These are phyloP conservation scores for Ophiostoma piceae DNA, from an alignment of 2,329 filamentous ascomycete species.

Conservation along the genomic window DNA sequence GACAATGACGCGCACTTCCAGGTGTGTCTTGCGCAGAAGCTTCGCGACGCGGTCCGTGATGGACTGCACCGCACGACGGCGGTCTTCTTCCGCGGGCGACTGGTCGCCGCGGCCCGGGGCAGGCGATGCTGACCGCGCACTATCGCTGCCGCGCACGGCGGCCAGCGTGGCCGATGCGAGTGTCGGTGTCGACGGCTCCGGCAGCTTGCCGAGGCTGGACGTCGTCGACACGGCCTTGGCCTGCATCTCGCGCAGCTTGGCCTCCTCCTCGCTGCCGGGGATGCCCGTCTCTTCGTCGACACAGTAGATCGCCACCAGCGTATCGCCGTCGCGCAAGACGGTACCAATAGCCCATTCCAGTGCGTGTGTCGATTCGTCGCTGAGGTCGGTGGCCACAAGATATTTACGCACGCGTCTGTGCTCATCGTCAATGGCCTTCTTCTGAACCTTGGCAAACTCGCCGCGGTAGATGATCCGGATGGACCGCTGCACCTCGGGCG, in stretches of 20 bases:
- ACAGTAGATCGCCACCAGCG: constrained; percentile 86
- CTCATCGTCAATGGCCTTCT: constrained; percentile 67
- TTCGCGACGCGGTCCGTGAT: constrained; percentile 83
- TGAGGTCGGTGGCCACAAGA: constrained; percentile 90
- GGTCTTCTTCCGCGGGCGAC: constrained; percentile 67
- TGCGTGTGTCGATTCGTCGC: constrained; percentile 88
- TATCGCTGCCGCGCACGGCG: constrained; percentile 11
- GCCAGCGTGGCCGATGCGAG: constrained; percentile 19
- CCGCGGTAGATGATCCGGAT: constrained; percentile 88
- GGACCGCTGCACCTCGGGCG: constrained; percentile 69
- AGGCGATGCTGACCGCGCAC: constrained; percentile 26
- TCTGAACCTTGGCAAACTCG: constrained; percentile 70
- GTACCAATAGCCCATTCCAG: constrained; percentile 97
- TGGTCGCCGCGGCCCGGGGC: constrained; percentile 46
- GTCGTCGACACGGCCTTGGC: constrained; percentile 58
- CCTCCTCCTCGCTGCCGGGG: constrained; percentile 47
- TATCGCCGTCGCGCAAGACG: constrained; percentile 88
- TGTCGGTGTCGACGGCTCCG: constrained; percentile 26
- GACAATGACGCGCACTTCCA: constrained; percentile 89
- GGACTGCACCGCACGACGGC: constrained; percentile 71
- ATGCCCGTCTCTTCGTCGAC: constrained; percentile 78
- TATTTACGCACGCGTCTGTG: constrained; percentile 80
- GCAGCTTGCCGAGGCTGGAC: constrained; percentile 31
- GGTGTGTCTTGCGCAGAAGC: constrained; percentile 78
- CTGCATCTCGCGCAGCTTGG: constrained; percentile 69